Base-by-base conservation (phyloP, 1,139 yeast genomes). In the Geotrichum aggregatum region DNA sequence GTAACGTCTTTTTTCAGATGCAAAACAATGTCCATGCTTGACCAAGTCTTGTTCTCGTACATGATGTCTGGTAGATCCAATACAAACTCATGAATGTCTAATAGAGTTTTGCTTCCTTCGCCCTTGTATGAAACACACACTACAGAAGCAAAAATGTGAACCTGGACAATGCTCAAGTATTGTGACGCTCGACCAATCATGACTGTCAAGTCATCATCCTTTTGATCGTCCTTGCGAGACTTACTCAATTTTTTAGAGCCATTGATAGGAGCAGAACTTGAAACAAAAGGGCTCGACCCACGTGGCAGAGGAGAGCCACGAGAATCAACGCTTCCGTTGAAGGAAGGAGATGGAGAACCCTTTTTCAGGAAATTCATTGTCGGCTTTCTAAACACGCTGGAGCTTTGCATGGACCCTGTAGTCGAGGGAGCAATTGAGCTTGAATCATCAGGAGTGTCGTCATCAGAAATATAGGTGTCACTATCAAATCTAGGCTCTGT, bases 41-140 rank as follows among this genome's bases (percentile, higher is more conserved):
- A 82, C 94, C 96, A 87, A 30, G 87, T 72, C 70, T 82, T 83
- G 66, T 87, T 79, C 46, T 66, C 67, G 63, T 86, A 85, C 55
- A 72, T 76, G 46, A 88, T 70, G n/a, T 70, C 71, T 0, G 96
- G 96, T 38, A 87, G 71, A 22, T 74, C 76, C 38, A 89, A 72
- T 26, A 75, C 76, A 56, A 91, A 76, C 56, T 82, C 79, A 57
- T 85, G 84, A 13, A 89, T 85, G 65, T 88, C 88, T 10, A 88
- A 76, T 44, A 89, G 70, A 56, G 77, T 79, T 50, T 83, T 71
- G 51, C 78, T 76, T 43, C 86, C 85, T 18, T 47, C 49, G 19
- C 54, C 66, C 63, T 83, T 82, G 71, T 87, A 87, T 56, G 95
- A 85, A 21, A 88, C 76, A 42, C 82, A 72, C 42, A 89, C 67